A percentile compares a stretch with the other conserved stretches of the same genome.
These are phyloP conservation scores for Drosera spatulata DNA, from an alignment of 179 eudicot genomes.

Conservation along the genomic window DNA sequence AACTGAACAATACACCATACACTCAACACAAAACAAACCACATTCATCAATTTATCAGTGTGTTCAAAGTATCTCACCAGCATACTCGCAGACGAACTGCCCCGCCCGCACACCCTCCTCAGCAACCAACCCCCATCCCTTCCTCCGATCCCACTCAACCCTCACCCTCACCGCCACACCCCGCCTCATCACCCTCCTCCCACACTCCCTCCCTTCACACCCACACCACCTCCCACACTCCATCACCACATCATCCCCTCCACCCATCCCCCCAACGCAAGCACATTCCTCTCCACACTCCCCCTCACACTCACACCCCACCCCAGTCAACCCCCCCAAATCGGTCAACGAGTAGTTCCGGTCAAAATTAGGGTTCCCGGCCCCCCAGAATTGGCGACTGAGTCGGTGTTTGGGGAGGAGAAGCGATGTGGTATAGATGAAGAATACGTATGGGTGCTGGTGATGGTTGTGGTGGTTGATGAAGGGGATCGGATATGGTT, in stretches of 20 bases:
- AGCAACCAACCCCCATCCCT: conserved; percentile 81
- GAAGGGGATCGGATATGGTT: conserved; percentile 55
- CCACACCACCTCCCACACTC: conserved; percentile 64
- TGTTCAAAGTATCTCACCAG: conserved; percentile 33
- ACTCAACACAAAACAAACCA: neutral
- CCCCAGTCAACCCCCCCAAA: neutral
- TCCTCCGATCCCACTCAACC: conserved; percentile 41
- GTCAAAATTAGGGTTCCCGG: conserved; percentile 8
- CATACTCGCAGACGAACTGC: conserved; percentile 67
- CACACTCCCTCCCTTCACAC: conserved; percentile 39
- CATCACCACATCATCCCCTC: conserved; percentile 23
- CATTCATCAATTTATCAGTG: neutral
- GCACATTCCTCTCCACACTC: conserved; percentile 23
- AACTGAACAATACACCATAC: neutral
- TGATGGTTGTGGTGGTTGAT: conserved; percentile 41
- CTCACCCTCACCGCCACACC: conserved; percentile 40
- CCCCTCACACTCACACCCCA: conserved; percentile 20
- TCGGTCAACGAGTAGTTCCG: neutral
- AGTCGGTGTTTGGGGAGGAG: conserved; percentile 11
- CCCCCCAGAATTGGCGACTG: conserved; percentile 41
- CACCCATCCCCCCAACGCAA: neutral
- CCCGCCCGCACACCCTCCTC: conserved; percentile 34
- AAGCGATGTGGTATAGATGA: conserved; percentile 45
- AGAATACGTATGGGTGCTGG: conserved; percentile 27
- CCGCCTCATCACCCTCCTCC: conserved; percentile 47